Conservation (phyloP, 441 rosid species). For the Biscutella laevigata region DNA sequence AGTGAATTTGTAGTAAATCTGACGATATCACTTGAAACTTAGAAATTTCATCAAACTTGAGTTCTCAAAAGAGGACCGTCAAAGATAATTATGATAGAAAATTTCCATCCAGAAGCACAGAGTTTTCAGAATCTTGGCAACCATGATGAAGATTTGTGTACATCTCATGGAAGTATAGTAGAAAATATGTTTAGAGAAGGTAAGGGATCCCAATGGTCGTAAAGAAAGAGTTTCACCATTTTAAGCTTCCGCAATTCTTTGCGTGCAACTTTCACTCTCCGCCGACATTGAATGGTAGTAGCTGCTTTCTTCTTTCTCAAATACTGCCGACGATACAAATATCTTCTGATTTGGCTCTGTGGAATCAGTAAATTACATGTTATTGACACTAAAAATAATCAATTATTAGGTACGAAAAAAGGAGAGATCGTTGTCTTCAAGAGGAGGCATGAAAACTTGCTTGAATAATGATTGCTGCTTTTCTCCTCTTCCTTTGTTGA, state of each 20-base stretch:
- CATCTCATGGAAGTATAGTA: constrained; percentile 44
- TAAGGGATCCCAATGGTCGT: neutral
- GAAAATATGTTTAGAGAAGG: constrained; percentile 30
- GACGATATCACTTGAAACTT: neutral
- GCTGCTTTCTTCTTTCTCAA: constrained; percentile 54
- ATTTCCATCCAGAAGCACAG: neutral
- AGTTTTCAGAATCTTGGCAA: constrained; percentile 2
- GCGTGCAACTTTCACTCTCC: constrained; percentile 73
- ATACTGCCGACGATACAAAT: constrained; percentile 39
- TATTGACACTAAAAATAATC: constrained; percentile 8
- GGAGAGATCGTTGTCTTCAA: constrained; percentile 4
- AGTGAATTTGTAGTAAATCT: neutral
- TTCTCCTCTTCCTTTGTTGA: constrained; percentile 39
- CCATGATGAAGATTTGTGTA: constrained; percentile 29
- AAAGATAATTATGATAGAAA: neutral
- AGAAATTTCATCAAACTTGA: neutral
- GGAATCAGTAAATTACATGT: constrained; percentile 15
- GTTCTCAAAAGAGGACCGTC: constrained; percentile 1
- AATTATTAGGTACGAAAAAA: neutral
- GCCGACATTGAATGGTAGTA: constrained; percentile 54
- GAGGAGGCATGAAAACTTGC: constrained; percentile 31
- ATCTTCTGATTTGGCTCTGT: constrained; percentile 63
- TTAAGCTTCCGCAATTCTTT: constrained; percentile 63
- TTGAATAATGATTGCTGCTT: constrained; percentile 67
- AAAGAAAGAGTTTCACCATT: constrained; percentile 42